Percentiles rank a stretch among this genome's conserved stretches.
Evolutionary conservation across 495 filamentous ascomycete genomes (phyloP).

Genomic region (Penicillium cosmopolitanum): DNA sequence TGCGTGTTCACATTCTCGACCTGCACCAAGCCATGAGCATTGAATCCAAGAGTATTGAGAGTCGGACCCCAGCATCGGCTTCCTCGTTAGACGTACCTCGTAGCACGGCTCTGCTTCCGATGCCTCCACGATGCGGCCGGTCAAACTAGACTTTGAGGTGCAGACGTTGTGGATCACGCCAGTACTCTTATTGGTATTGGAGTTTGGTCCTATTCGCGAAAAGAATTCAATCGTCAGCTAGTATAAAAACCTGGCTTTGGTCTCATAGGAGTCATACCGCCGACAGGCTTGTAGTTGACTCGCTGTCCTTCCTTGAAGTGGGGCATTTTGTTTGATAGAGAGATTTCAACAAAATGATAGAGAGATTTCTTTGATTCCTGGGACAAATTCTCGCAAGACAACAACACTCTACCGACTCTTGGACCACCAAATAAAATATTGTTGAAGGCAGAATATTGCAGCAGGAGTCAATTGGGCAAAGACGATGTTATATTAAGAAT

Average conservation of each 20-base stretch:
- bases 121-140: slow-evolving; percentile 31
- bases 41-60: slow-evolving; percentile 7
- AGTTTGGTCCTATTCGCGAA: slow-evolving; percentile 27
- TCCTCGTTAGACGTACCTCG: slow-evolving; percentile 22
- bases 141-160: slow-evolving; percentile 22
- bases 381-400: neutral
- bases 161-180: slow-evolving; percentile 33
- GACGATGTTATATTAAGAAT: neutral
- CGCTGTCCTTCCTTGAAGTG: slow-evolving; percentile 29
- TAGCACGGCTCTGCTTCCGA: slow-evolving; percentile 34
- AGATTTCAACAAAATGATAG: neutral
- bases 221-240: neutral
- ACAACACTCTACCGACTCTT: too few species aligned
- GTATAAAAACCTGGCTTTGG: neutral
- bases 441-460: too few species aligned
- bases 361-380: neutral
- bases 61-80: neutral
- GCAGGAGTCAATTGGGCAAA: too few species aligned
- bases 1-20: slow-evolving; percentile 41
- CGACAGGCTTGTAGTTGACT: slow-evolving; percentile 42
- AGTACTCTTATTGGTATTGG: slow-evolving; percentile 32
- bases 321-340: slow-evolving; percentile 25
- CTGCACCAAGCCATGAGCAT: slow-evolving; percentile 16
- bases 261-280: slow-evolving; percentile 27
- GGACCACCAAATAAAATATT: too few species aligned